Base-by-base conservation (phyloP, 148 eudicot species). In the Rhododendron henanense region DNA sequence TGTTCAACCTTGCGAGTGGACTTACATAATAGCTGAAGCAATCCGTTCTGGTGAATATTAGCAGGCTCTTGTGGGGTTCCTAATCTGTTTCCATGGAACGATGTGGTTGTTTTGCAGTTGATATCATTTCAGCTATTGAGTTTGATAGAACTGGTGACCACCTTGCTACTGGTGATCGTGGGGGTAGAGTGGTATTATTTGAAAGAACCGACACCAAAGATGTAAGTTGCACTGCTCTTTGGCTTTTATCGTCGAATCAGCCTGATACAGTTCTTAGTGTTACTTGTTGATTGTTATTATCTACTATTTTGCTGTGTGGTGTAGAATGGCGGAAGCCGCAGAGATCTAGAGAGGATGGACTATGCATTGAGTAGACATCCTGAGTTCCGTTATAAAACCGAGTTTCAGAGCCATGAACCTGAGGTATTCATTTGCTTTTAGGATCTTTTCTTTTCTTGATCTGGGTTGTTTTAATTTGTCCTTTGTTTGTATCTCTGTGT, bases 331-430 rank as follows among this genome's bases (percentile, higher is more conserved):
- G 84, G 86, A 82, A 93, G 81, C 91, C 91, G 96, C 89, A 91
- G 95, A 90, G 95, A 97, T 82, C 69, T 93, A 85, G 99, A 97
- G 92, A 93, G 90, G 89, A 92, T 87, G 88, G 96, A 95, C 85
- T 88, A 88, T 80, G 74, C 94, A 57, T 88, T 88, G 55, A 91
- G 88, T 82, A 93, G 95, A 87, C 99, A 97, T 90, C 98, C 98
- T 21, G 99, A 95, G 86, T 97, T 97, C 77, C 99, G 96, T 50
- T 97, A 97, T 91, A 97, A 97, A 90, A 97, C 99, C 5, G 99
- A 97, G 89, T 97, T 97, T 86, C 99, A 97, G 90, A 97, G 99
- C 87, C 99, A 97, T 83, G 99, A 97, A 87, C 99, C 99, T 87
- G 99, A 97, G 99, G 99, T 97, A 91, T 84, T 53, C n/a, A 23